A percentile compares a stretch with the other conserved stretches of the same genome.
These are phyloP conservation scores for Bipolaris zeicola DNA, from an alignment of 2,329 filamentous ascomycete species.

Conservation along the genomic window DNA sequence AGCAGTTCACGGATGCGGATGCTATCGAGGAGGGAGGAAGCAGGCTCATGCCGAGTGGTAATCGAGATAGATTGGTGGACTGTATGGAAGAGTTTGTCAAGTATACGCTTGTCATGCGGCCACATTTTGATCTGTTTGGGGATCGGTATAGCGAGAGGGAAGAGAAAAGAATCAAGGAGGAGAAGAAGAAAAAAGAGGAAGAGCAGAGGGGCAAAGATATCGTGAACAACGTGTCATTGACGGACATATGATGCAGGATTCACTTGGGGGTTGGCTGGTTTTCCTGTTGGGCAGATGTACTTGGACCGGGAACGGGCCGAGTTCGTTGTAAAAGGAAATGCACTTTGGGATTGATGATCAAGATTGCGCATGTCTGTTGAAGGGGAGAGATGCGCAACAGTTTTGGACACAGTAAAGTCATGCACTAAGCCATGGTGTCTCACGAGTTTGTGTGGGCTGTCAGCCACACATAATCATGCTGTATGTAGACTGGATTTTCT, in stretches of 20 bases:
- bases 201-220: background rate
- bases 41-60: slow-evolving; percentile 59
- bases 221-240: background rate
- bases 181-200: slow-evolving; percentile 8
- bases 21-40: slow-evolving; percentile 53
- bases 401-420: too few species aligned
- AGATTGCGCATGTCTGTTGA: too few species aligned
- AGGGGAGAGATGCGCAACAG: too few species aligned
- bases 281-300: background rate
- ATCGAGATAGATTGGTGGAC: slow-evolving; percentile 66
- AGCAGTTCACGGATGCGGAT: slow-evolving; percentile 60
- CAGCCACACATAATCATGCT: too few species aligned
- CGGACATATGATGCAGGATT: background rate
- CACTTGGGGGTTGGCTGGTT: too few species aligned
- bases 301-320: too few species aligned
- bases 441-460: too few species aligned
- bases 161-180: slow-evolving; percentile 45
- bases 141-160: slow-evolving; percentile 67
- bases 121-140: slow-evolving; percentile 64
- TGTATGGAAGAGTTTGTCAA: slow-evolving; percentile 75
- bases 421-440: too few species aligned
- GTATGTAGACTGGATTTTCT: too few species aligned
- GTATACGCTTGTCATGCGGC: slow-evolving; percentile 68
- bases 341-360: too few species aligned
- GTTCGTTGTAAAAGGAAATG: too few species aligned